Evolutionary conservation across 306 rosid genomes (phyloP), one percentile per base, ranked within the genome.

Genomic region (Lathyrus aphaca): DNA sequence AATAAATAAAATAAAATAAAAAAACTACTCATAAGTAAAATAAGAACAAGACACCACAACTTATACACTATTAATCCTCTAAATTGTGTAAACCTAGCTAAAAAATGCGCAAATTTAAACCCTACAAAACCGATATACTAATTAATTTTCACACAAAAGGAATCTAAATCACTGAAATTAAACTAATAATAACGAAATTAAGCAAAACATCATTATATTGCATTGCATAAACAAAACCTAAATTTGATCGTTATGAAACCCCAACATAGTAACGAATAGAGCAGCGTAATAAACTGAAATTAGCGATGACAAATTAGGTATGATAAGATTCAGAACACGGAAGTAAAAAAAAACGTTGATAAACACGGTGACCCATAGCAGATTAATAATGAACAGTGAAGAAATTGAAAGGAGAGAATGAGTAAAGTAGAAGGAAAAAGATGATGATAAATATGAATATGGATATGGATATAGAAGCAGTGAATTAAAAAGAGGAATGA

Each of bases 241-340:
- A 14, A 17, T 11, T 25, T 57, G 40, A 29, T 57, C 5, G 17
- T 18, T 39, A 38, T 30, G 23, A 51, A 61, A 37, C 13, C 64
- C 30, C 3, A 29, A 45, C n/a, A 54, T 8, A 12, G 32, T 9
- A 74, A 44, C 58, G 29, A 66, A 65, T 19, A 19, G 10, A 58
- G 7, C 44, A 48, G 27, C 6, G 3, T 12, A 4, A 18, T 62
- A 18, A 62, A 38, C 35, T 5, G 12, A 62, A 62, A 10, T 62
- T 39, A 39, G n/a, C 66, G 2, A 4, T 15, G n/a, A 16, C 6
- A 5, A 8, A 35, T 14, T 4, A 35, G 4, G 12, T 15, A 32
- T 32, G 13, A 37, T 19, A 37, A 16, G 66, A 60, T 60, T 60
- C 66, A 38, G 32, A 62, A 62, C 10, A 62, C 68, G 6, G 18